These are phyloP conservation scores for Coemansia sp. DNA, from an alignment of 192 early-diverging fungal genomes.

Conservation along the genomic window DNA sequence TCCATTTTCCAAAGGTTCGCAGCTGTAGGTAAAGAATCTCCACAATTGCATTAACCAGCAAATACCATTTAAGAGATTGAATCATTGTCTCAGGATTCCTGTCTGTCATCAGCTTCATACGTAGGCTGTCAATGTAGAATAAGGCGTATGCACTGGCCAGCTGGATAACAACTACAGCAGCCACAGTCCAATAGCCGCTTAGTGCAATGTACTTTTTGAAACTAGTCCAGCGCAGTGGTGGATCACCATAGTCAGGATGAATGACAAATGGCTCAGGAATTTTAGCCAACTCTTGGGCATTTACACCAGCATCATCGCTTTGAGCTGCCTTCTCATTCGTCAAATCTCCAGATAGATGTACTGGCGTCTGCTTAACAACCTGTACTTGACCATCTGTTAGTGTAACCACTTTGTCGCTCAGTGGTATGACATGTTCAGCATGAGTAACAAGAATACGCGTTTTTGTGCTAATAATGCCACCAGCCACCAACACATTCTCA, in stretches of 20 bases:
- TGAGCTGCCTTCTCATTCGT: neutral
- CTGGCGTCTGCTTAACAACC: constrained; percentile 13
- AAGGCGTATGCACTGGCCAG: constrained; percentile 10
- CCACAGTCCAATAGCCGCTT: constrained; percentile 22
- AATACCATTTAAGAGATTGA: constrained; percentile 22
- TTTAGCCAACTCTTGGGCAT: neutral
- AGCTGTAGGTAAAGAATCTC: constrained; percentile 16
- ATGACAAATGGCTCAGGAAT: neutral
- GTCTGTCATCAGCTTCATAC: constrained; percentile 25
- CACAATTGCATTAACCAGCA: constrained; percentile 23
- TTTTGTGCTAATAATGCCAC: constrained; percentile 39
- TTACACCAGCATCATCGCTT: neutral
- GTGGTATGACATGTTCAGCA: no score
- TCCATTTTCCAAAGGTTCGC: neutral
- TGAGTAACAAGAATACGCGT: constrained; percentile 35
- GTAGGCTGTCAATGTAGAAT: constrained; percentile 17
- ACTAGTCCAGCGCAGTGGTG: constrained; percentile 1
- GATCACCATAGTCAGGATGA: constrained; percentile 1
- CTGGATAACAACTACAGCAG: constrained; percentile 8
- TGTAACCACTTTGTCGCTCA: no score
- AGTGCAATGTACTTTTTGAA: constrained; percentile 3
- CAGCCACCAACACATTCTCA: constrained; percentile 39
- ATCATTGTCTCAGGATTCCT: constrained; percentile 22
- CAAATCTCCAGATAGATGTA: neutral
- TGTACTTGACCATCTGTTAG: no score